These are phyloP conservation scores for Sclerotinia nivalis DNA, from an alignment of 2,329 filamentous ascomycete species.

Conservation along the genomic window DNA sequence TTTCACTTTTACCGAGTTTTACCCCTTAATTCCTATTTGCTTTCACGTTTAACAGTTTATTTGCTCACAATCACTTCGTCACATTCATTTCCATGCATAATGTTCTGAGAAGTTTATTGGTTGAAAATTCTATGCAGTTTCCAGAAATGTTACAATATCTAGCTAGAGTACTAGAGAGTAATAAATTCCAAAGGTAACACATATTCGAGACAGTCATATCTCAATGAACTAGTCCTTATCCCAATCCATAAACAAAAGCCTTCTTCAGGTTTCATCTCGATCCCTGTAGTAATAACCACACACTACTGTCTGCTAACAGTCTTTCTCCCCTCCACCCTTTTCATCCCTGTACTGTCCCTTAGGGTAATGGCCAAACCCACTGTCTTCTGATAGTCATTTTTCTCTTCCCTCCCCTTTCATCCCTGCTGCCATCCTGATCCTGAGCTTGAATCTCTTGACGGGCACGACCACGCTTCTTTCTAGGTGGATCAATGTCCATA, in stretches of 20 bases:
- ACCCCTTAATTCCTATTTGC: too few species aligned
- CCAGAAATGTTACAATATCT: neutral
- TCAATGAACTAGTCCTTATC: too few species aligned
- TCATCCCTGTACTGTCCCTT: neutral
- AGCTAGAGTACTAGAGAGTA: neutral
- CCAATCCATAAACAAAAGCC: neutral
- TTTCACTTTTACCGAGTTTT: neutral
- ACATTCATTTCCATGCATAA: neutral
- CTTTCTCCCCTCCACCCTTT: neutral
- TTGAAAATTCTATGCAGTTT: neutral
- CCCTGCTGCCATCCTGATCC: neutral
- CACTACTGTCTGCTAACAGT: neutral
- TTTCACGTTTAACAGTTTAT: neutral
- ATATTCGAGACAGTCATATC: neutral
- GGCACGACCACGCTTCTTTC: neutral
- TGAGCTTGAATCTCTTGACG: neutral
- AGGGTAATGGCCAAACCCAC: neutral
- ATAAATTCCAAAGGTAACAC: neutral
- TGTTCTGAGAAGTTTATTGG: neutral
- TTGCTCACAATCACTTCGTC: neutral
- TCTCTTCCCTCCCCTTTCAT: neutral
- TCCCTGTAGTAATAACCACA: neutral
- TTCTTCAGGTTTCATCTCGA: neutral
- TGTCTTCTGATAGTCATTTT: neutral
- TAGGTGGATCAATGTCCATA: neutral